These are phyloP conservation scores for Leccinum aurantiacum DNA, from an alignment of 768 basidiomycete species.

Conservation along the genomic window DNA sequence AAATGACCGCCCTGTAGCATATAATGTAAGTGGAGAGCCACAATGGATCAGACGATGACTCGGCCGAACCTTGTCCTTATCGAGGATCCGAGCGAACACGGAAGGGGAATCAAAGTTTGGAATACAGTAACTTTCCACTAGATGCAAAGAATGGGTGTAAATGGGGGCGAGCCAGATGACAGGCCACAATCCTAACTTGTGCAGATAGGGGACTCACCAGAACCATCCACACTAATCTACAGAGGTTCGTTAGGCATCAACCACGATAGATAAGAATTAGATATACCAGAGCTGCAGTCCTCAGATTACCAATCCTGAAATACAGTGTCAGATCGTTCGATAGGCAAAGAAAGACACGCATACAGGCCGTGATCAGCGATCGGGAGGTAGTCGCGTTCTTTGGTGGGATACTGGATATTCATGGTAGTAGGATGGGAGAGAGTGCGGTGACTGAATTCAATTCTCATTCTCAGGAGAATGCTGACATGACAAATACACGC, in stretches of 20 bases:
- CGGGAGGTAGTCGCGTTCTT: constrained; percentile 65
- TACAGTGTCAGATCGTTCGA: constrained; percentile 10
- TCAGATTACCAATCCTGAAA: constrained; percentile 75
- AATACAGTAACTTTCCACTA: constrained; percentile 90
- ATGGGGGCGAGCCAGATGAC: neutral
- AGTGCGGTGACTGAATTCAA: neutral
- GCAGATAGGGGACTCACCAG: constrained; percentile 48
- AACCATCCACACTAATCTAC: constrained; percentile 76
- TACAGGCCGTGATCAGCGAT: constrained; percentile 82
- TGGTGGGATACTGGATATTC: constrained; percentile 54
- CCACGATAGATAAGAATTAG: neutral
- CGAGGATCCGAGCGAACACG: constrained; percentile 85
- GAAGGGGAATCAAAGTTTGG: constrained; percentile 94
- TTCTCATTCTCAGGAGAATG: constrained; percentile 6
- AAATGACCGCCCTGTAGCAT: constrained; percentile 78
- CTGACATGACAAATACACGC: constrained; percentile 6
- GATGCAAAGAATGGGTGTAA: constrained; percentile 6
- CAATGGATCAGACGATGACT: neutral
- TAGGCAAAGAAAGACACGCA: constrained; percentile 25
- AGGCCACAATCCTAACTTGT: neutral
- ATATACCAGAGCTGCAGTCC: constrained; percentile 72
- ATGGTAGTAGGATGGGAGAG: constrained; percentile 18
- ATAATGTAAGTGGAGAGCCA: constrained; percentile 5
- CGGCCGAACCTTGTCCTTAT: constrained; percentile 66
- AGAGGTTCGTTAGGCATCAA: constrained; percentile 6